Base-by-base conservation (phyloP, 352 stramenopile species). In the Globisporangium okanoganense region DNA sequence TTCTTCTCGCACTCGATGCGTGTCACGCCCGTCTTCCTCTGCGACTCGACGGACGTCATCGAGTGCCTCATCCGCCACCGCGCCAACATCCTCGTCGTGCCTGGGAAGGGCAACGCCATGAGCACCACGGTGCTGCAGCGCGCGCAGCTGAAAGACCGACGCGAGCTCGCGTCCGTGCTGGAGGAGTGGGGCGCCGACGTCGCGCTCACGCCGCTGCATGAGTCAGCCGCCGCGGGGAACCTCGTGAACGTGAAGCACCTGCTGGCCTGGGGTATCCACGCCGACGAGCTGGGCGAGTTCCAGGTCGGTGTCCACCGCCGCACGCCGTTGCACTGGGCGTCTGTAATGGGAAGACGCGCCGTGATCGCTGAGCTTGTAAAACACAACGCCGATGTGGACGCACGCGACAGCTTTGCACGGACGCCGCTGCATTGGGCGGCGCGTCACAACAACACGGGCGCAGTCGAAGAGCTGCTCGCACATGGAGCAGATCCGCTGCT, bases 141-240 rank as follows among this genome's bases (percentile, higher is more conserved):
- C 8, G 84, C 80, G 12, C 70, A 84, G 58, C 68, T 94, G 4
- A 69, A 87, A 36, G 78, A 79, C 16, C 78, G 79, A 33, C 68
- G 67, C 20, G 79, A 90, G 35, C 48, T 94, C 6, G 80, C 75
- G 3, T 73, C 60, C 3, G 70, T 85, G 12, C 62, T 94, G 7
- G 78, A 88, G 43, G 76, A 89, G 12, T 94, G 82, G 80, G 85
- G 85, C 7, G 79, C 73, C 6, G 85, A 94, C 54, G 81, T 94
- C 5, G 85, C 82, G 9, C 71, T 94, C 33, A 94, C 85, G 9
- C 85, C 85, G 20, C 66, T 94, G 22, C 85, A 94, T 25, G 80
- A 87, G 35, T 77, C 81, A 18, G 75, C 79, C 0, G 85, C 80
- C 24, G 71, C 71, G 4, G 83, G 82, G 7, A 79, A 92, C 54